Percentiles rank a stretch among this genome's conserved stretches.
These are phyloP conservation scores for Fusarium transvaalense DNA, from an alignment of 2,329 filamentous ascomycete genomes.

Conservation along the genomic window DNA sequence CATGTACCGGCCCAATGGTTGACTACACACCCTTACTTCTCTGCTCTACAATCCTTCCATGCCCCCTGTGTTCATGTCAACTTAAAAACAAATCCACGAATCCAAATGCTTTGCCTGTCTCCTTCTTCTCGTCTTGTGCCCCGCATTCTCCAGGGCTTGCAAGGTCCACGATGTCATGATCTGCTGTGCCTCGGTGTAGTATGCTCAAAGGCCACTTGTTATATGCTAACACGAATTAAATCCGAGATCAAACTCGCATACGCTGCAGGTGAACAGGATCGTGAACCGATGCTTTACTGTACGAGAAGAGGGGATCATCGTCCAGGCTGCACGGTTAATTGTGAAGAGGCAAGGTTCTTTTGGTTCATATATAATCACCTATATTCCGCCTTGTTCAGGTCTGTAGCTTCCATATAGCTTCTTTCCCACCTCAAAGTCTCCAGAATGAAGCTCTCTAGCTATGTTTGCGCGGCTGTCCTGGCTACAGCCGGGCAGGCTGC, in stretches of 20 bases:
- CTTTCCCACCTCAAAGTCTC: slow-evolving; percentile 8
- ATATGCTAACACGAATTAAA: not conserved
- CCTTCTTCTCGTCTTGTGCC: slow-evolving; percentile 25
- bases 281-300: not conserved
- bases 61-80: slow-evolving; percentile 15
- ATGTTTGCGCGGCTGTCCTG: slow-evolving; percentile 43
- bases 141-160: slow-evolving; percentile 42
- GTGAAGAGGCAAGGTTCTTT: slow-evolving; percentile 5
- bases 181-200: slow-evolving; percentile 15
- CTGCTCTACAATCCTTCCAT: not conserved
- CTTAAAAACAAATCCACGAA: slow-evolving; percentile 39
- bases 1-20: slow-evolving; percentile 10
- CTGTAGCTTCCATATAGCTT: slow-evolving; percentile 14
- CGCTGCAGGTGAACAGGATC: slow-evolving; percentile 9
- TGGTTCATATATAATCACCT: slow-evolving; percentile 27
- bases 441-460: slow-evolving; percentile 51
- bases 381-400: slow-evolving; percentile 13
- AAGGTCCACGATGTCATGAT: slow-evolving; percentile 34
- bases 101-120: slow-evolving; percentile 24
- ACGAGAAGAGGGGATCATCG: slow-evolving; percentile 1
- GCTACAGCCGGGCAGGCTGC: slow-evolving; percentile 45
- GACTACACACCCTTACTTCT: not conserved
- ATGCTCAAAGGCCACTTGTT: not conserved
- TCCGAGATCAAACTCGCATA: slow-evolving; percentile 7
- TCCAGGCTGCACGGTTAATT: slow-evolving; percentile 42